phyloP scores from a whole-genome alignment of 352 stramenopile species.

The Phytophthora hibernalis region DNA sequence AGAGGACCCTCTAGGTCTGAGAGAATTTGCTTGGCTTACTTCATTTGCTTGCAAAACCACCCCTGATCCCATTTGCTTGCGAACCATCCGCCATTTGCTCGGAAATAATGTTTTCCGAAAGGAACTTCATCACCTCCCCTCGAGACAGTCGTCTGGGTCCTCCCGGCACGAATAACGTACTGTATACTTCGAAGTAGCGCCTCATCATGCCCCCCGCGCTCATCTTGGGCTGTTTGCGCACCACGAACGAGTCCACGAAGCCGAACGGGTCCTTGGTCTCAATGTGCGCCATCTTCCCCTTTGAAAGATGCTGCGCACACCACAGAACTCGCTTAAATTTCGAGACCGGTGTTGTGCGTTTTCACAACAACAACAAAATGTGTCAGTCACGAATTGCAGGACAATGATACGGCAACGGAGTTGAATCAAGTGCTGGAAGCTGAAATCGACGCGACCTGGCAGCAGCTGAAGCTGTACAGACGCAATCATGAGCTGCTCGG shows the following conservation, averaged over 20 bases:
- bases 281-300: constrained; percentile 41
- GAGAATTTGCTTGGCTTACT: too few species aligned
- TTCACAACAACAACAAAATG: constrained; percentile 2
- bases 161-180: constrained; percentile 70
- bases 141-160: constrained; percentile 45
- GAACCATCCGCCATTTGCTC: too few species aligned
- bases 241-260: constrained; percentile 67
- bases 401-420: background rate
- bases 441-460: constrained; percentile 34
- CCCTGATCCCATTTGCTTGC: too few species aligned
- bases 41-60: too few species aligned
- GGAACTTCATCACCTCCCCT: constrained; percentile 70
- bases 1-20: too few species aligned
- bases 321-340: constrained; percentile 15
- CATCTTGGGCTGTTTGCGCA: constrained; percentile 39
- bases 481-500: constrained; percentile 27
- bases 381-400: background rate
- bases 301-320: constrained; percentile 8
- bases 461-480: constrained; percentile 29
- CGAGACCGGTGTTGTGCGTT: constrained; percentile 24
- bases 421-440: constrained; percentile 19
- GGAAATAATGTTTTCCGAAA: too few species aligned
- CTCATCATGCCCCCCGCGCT: constrained; percentile 50
- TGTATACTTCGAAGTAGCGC: constrained; percentile 62
- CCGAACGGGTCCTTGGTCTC: constrained; percentile 67